Percentiles rank a stretch among this genome's conserved stretches.
phyloP scores from a whole-genome alignment of 75 land plant genomes.

The Picea glauca region DNA sequence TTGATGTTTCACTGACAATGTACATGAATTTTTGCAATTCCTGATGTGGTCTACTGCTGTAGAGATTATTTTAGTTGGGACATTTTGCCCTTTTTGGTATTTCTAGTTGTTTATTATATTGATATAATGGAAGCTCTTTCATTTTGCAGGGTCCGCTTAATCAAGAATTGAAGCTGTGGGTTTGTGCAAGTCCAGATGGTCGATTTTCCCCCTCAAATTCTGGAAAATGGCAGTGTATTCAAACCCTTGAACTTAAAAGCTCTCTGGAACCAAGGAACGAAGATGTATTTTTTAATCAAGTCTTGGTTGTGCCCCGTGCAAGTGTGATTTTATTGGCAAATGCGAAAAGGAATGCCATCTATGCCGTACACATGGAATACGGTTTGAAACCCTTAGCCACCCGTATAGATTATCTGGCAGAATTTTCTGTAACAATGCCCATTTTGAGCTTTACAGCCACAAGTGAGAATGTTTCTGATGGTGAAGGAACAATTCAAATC shows the following conservation, averaged over 20 bases:
- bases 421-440: slow-evolving; percentile 90
- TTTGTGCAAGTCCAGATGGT: slow-evolving; percentile 65
- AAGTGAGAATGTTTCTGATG: slow-evolving; percentile 43
- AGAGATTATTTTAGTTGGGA: background rate
- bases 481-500: slow-evolving; percentile 63
- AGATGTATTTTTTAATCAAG: slow-evolving; percentile 86
- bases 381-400: slow-evolving; percentile 53
- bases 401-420: slow-evolving; percentile 85
- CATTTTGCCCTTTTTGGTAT: background rate
- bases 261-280: slow-evolving; percentile 50
- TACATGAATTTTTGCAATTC: background rate
- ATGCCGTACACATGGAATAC: slow-evolving; percentile 80
- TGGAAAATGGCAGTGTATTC: slow-evolving; percentile 75
- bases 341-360: slow-evolving; percentile 86
- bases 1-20: background rate
- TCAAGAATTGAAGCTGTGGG: slow-evolving; percentile 76
- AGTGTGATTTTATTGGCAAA: slow-evolving; percentile 85
- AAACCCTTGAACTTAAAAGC: slow-evolving; percentile 79
- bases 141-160: slow-evolving; percentile 48
- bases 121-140: background rate
- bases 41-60: background rate
- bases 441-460: slow-evolving; percentile 91
- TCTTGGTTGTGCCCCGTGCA: slow-evolving; percentile 61
- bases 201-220: slow-evolving; percentile 62
- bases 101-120: background rate